phyloP scores from a whole-genome alignment of 2,329 filamentous ascomycete genomes.

The Fusarium tupiense region DNA sequence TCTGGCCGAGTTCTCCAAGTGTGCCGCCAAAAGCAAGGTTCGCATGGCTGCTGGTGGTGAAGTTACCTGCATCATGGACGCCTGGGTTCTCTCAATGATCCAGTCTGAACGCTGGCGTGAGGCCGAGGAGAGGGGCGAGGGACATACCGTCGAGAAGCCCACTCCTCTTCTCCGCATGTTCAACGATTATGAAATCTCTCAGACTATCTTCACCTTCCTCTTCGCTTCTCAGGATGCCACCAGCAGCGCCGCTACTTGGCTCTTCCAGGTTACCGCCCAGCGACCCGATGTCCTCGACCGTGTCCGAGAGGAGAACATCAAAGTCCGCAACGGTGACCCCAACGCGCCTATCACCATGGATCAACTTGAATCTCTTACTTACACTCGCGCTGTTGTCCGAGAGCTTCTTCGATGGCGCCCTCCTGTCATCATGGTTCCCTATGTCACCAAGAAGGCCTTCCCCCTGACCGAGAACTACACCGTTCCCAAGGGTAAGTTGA shows the following conservation, averaged over 20 bases:
- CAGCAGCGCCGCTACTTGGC: conserved; percentile 90
- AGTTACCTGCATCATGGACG: conserved; percentile 92
- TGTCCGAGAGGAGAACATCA: conserved; percentile 89
- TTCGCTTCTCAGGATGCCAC: conserved; percentile 98
- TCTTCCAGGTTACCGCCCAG: conserved; percentile 94
- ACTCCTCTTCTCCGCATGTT: conserved; percentile 85
- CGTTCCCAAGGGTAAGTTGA: conserved; percentile 78
- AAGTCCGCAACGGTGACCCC: conserved; percentile 77
- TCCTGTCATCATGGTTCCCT: conserved; percentile 97
- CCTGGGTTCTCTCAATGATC: conserved; percentile 89
- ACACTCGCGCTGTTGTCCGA: conserved; percentile 90
- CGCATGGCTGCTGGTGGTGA: conserved; percentile 90
- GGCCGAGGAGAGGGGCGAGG: conserved; percentile 77
- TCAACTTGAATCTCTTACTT: conserved; percentile 86
- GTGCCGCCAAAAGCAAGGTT: conserved; percentile 91
- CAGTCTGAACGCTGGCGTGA: conserved; percentile 85
- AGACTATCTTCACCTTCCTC: conserved; percentile 95
- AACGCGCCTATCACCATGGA: conserved; percentile 80
- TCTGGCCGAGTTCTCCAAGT: conserved; percentile 87
- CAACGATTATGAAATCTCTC: conserved; percentile 88
- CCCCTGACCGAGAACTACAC: conserved; percentile 89
- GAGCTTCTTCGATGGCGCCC: conserved; percentile 94
- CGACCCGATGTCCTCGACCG: conserved; percentile 91
- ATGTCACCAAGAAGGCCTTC: conserved; percentile 94
- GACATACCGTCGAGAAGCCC: conserved; percentile 81